Evolutionary conservation across 2,329 filamentous ascomycete genomes (phyloP).

Genomic region (Pleomassaria siparia): DNA sequence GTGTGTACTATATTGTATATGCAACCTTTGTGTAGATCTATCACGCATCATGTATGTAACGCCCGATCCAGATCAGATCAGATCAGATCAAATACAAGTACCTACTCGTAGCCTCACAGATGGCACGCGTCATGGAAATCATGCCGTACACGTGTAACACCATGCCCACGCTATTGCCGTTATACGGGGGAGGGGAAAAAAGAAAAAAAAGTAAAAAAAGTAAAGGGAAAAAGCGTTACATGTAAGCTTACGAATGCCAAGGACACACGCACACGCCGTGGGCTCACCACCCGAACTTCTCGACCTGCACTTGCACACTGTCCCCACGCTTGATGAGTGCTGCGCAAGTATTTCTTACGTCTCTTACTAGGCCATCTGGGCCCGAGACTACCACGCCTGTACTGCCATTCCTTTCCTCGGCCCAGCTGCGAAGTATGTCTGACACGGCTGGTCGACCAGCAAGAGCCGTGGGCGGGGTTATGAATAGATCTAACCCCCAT

Average conservation of each 20-base stretch:
- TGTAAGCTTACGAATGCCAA: no score
- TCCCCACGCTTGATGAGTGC: constrained; percentile 51
- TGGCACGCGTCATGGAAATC: no score
- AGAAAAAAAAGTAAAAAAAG: no score
- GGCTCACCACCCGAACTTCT: constrained; percentile 68
- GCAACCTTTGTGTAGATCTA: background rate
- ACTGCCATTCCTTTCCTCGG: constrained; percentile 34
- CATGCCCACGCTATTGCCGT: no score
- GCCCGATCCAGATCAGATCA: background rate
- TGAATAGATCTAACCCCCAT: constrained; percentile 54
- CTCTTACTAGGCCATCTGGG: constrained; percentile 62
- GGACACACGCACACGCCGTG: background rate
- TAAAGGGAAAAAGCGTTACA: no score
- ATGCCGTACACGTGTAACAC: constrained; percentile 1
- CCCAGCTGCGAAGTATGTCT: constrained; percentile 45
- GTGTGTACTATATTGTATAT: background rate
- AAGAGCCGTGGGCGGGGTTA: constrained; percentile 58
- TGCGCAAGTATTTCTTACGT: constrained; percentile 61
- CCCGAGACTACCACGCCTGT: constrained; percentile 62
- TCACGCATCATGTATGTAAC: background rate
- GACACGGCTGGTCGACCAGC: constrained; percentile 57
- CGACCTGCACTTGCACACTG: constrained; percentile 57
- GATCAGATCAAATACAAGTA: no score
- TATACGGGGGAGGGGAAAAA: no score
- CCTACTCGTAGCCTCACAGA: no score